Percentiles rank a stretch among this genome's conserved stretches.
phyloP scores from a whole-genome alignment of 257 asterid species.

The Leptodermis oblonga region DNA sequence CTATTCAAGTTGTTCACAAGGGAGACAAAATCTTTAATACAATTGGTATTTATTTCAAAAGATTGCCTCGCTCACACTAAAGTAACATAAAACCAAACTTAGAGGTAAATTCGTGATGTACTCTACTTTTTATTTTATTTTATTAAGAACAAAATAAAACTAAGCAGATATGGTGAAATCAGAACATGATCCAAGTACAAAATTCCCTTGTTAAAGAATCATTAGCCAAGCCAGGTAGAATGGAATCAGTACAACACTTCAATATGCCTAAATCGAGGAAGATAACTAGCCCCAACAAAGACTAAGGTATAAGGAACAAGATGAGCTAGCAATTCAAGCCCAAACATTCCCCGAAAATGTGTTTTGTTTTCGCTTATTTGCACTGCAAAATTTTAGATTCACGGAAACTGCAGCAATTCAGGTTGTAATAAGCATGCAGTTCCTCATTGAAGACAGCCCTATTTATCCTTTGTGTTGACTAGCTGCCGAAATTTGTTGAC shows the following conservation, averaged over 20 bases:
- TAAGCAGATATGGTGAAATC: not conserved
- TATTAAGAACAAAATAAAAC: not conserved
- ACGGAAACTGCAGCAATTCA: constrained; percentile 1
- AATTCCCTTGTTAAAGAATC: not conserved
- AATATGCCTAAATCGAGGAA: not conserved
- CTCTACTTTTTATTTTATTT: too few species aligned
- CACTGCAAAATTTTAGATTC: constrained; percentile 12
- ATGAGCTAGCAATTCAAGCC: not conserved
- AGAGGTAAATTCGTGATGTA: too few species aligned
- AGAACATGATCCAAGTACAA: not conserved
- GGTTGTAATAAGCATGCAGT: not conserved
- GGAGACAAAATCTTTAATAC: too few species aligned
- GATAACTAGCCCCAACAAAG: not conserved
- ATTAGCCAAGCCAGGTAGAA: not conserved
- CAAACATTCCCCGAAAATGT: constrained; percentile 6
- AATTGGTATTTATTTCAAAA: too few species aligned
- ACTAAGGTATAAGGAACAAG: not conserved
- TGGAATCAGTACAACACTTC: not conserved
- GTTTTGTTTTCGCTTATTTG: constrained; percentile 16
- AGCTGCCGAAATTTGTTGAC: constrained; percentile 71
- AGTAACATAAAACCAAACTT: too few species aligned
- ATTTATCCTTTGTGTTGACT: constrained; percentile 28
- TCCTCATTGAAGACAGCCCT: constrained; percentile 19
- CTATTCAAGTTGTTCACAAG: too few species aligned
- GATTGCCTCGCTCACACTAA: too few species aligned